phyloP scores from a whole-genome alignment of 192 early-diverging fungal species.

The Backusella tuberculispora region DNA sequence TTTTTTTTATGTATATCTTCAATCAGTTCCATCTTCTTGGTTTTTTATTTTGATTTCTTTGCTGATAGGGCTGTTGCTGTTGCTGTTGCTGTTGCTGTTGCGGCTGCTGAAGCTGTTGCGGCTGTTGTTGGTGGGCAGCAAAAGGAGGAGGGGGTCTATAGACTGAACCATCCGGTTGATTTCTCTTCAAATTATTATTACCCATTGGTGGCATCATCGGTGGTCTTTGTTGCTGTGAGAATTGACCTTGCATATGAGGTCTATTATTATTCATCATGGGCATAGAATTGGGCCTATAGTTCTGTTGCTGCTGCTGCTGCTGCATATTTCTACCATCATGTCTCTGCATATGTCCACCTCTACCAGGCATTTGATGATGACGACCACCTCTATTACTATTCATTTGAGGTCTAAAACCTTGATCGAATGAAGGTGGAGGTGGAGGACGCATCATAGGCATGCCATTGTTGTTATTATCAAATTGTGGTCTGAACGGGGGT shows the following conservation, averaged over 20 bases:
- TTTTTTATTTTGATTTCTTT: conserved; percentile 17
- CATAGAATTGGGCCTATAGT: conserved; percentile 17
- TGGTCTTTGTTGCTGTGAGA: conserved; percentile 17
- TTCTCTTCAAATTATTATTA: conserved; percentile 13
- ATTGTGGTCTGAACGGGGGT: not conserved
- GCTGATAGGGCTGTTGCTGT: not conserved
- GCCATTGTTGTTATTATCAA: not conserved
- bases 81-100: not conserved
- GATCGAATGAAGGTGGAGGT: conserved; percentile 6
- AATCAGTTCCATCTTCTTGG: conserved; percentile 26
- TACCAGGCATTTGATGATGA: not conserved
- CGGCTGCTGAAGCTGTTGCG: not conserved
- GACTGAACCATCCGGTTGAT: conserved; percentile 19
- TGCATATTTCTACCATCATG: conserved; percentile 6
- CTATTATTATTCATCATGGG: conserved; percentile 21
- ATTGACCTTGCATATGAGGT: conserved; percentile 7
- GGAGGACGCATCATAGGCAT: conserved; percentile 16
- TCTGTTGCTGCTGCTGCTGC: conserved; percentile 18
- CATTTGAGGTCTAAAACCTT: conserved; percentile 8
- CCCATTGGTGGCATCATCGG: conserved; percentile 19
- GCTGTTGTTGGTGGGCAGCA: conserved; percentile 6
- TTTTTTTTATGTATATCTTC: not conserved
- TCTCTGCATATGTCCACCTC: not conserved
- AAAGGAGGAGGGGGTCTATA: conserved; percentile 31
- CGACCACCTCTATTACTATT: not conserved